Conservation (phyloP, 345 rosid genomes). For the Gossypium australe region DNA sequence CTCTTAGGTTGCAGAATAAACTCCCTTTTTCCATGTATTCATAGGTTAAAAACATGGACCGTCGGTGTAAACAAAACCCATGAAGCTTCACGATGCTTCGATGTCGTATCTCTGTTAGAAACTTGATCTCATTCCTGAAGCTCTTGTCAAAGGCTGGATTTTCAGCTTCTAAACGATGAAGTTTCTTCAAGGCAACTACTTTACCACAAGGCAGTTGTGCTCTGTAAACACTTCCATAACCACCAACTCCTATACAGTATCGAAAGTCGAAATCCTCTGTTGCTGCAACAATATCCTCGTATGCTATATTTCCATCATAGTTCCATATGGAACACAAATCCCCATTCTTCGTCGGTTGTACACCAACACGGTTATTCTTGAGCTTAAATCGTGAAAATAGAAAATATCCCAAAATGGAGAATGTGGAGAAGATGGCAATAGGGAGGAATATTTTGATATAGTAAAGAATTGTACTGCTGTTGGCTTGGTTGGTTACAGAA, state of each 20-base stretch:
- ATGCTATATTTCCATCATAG: background rate
- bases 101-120: background rate
- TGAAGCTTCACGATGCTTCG: too few species aligned
- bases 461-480: background rate
- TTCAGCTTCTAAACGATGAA: background rate
- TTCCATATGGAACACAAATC: background rate
- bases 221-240: background rate
- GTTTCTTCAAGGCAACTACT: background rate
- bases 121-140: background rate
- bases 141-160: background rate
- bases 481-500: background rate
- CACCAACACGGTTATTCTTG: background rate
- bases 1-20: background rate
- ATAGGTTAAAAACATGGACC: background rate
- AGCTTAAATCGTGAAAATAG: background rate
- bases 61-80: background rate
- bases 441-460: background rate
- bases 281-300: background rate
- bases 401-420: background rate
- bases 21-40: constrained; percentile 1
- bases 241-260: background rate
- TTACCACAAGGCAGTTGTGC: background rate
- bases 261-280: background rate
- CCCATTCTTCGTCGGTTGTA: background rate
- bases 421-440: background rate